phyloP scores from a whole-genome alignment of 2,329 filamentous ascomycete species.

The Alternaria arbusti region DNA sequence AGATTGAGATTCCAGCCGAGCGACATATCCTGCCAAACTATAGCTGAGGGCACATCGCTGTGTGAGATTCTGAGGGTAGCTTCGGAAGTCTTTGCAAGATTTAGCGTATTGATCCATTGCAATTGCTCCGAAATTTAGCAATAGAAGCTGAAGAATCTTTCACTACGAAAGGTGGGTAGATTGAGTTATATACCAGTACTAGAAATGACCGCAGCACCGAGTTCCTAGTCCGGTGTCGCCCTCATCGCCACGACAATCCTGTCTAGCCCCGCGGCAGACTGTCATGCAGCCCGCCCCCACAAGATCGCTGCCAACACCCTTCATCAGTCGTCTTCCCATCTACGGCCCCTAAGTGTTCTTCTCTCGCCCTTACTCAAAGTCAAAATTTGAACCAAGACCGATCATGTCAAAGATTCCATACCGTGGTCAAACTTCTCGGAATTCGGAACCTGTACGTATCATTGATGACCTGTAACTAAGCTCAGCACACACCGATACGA shows the following conservation, averaged over 20 bases:
- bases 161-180: rapidly evolving
- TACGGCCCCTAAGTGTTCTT: neutral
- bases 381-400: neutral
- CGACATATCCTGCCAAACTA: neutral
- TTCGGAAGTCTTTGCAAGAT: neutral
- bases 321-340: neutral
- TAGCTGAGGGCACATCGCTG: neutral
- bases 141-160: neutral
- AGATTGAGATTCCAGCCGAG: neutral
- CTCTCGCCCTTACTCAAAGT: neutral
- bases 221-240: neutral
- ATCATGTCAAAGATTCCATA: neutral
- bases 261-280: neutral
- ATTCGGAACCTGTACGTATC: slow-evolving; percentile 20
- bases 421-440: neutral
- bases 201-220: neutral
- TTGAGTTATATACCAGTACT: neutral
- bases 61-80: neutral
- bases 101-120: neutral
- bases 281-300: neutral
- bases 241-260: slow-evolving; percentile 1
- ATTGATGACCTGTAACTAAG: slow-evolving; percentile 10
- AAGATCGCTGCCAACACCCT: neutral
- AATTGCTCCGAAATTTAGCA: neutral
- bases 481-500: neutral